phyloP scores from a whole-genome alignment of 768 basidiomycete species.

The Boletales sp. region DNA sequence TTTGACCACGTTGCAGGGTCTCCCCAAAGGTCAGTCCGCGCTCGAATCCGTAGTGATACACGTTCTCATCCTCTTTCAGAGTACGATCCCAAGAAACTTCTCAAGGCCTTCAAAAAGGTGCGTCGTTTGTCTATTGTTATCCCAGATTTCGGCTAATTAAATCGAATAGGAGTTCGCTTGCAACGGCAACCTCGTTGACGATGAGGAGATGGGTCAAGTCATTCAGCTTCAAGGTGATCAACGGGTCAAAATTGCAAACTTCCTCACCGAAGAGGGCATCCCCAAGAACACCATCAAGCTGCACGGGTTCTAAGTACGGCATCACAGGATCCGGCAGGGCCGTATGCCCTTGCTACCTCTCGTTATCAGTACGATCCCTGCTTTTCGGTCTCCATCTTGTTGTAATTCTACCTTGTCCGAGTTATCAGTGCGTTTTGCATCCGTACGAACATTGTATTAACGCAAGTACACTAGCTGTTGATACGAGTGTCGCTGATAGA shows the following conservation, averaged over 20 bases:
- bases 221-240: slow-evolving; percentile 99
- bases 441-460: slow-evolving; percentile 26
- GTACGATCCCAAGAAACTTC: slow-evolving; percentile 95
- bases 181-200: slow-evolving; percentile 95
- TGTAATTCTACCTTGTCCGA: slow-evolving; percentile 20
- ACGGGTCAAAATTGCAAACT: slow-evolving; percentile 82
- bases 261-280: slow-evolving; percentile 82
- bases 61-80: slow-evolving; percentile 46
- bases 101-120: slow-evolving; percentile 99
- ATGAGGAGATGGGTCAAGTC: slow-evolving; percentile 94
- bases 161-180: slow-evolving; percentile 85
- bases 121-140: background rate
- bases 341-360: background rate
- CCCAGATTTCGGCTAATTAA: slow-evolving; percentile 6
- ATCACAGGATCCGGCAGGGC: slow-evolving; percentile 1
- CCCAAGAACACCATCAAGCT: slow-evolving; percentile 77
- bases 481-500: slow-evolving; percentile 26
- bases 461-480: slow-evolving; percentile 18
- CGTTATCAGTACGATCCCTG: slow-evolving; percentile 9
- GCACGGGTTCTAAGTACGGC: slow-evolving; percentile 70
- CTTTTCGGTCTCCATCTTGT: slow-evolving; percentile 8
- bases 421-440: slow-evolving; percentile 13
- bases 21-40: slow-evolving; percentile 72
- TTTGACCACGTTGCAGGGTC: slow-evolving; percentile 93
- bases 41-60: slow-evolving; percentile 9